Conservation (phyloP, 2,329 filamentous ascomycete genomes). For the Rachicladosporium sp. region DNA sequence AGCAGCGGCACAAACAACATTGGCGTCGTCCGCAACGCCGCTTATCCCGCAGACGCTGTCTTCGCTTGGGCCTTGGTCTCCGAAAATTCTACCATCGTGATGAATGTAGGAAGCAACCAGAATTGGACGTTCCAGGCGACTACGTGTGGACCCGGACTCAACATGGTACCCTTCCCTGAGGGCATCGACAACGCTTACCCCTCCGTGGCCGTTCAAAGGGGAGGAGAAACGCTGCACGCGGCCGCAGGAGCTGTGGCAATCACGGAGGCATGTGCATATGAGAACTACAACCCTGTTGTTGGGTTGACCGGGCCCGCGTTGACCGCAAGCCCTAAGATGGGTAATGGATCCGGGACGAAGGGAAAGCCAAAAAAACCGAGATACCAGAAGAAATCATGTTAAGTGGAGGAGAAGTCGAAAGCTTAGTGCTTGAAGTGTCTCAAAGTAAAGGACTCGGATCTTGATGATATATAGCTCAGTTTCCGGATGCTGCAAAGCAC, state of each 20-base stretch:
- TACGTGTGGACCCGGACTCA: constrained; percentile 19
- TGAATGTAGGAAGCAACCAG: constrained; percentile 24
- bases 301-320: constrained; percentile 18
- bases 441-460: no score
- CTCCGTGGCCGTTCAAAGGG: constrained; percentile 20
- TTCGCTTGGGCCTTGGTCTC: constrained; percentile 27
- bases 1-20: constrained; percentile 20
- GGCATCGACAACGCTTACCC: constrained; percentile 20
- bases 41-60: constrained; percentile 24
- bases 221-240: constrained; percentile 14
- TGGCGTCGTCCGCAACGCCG: constrained; percentile 23
- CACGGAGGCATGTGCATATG: constrained; percentile 18
- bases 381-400: no score
- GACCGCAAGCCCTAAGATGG: no score
- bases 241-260: constrained; percentile 17
- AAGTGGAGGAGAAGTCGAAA: no score
- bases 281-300: constrained; percentile 27
- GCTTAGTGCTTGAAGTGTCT: no score
- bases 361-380: no score
- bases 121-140: constrained; percentile 22
- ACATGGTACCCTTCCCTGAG: constrained; percentile 21
- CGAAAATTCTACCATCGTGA: constrained; percentile 19
- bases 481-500: no score
- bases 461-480: no score
- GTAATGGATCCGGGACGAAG: no score